Evolutionary conservation across 2,329 filamentous ascomycete species (phyloP).

Genomic region (Cytospora paraplurivora): DNA sequence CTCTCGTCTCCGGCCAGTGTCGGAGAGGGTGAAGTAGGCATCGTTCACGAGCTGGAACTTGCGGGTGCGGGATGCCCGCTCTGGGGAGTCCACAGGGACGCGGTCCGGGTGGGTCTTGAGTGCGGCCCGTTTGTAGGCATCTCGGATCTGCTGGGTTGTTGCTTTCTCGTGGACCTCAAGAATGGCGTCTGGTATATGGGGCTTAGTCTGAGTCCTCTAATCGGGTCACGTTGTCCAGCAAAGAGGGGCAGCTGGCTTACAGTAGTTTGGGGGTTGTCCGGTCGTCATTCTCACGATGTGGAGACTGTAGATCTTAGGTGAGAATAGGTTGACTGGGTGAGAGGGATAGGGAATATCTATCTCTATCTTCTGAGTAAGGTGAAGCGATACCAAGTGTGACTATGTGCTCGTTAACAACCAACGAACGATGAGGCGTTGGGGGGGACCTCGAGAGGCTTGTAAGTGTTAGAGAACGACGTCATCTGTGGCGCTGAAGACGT

Average conservation of each 20-base stretch:
- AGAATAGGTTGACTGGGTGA: background rate
- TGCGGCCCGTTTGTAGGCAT: slow-evolving; percentile 94
- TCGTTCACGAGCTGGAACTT: slow-evolving; percentile 49
- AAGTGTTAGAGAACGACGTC: slow-evolving; percentile 15
- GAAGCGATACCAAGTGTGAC: background rate
- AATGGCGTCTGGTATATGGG: slow-evolving; percentile 62
- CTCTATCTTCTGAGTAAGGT: background rate
- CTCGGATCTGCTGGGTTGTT: slow-evolving; percentile 79
- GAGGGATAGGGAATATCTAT: background rate
- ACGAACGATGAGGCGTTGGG: slow-evolving; percentile 26
- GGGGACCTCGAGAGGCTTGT: background rate
- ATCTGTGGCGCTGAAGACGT: slow-evolving; percentile 24
- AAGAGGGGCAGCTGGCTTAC: slow-evolving; percentile 42
- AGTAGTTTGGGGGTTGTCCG: slow-evolving; percentile 59
- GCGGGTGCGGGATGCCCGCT: slow-evolving; percentile 78
- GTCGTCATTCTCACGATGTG: slow-evolving; percentile 40
- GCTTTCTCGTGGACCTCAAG: slow-evolving; percentile 75
- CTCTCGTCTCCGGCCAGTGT: slow-evolving; percentile 72
- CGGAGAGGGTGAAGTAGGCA: slow-evolving; percentile 66
- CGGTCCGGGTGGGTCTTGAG: slow-evolving; percentile 93
- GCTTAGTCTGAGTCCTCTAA: slow-evolving; percentile 20
- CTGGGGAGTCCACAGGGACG: slow-evolving; percentile 79
- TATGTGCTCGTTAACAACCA: background rate
- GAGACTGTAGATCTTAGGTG: background rate
- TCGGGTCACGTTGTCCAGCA: slow-evolving; percentile 9